Evolutionary conservation across 176 grass and related monocot genomes (phyloP), one percentile per base, ranked within the genome.

Genomic region (Hyparrhenia diplandra): DNA sequence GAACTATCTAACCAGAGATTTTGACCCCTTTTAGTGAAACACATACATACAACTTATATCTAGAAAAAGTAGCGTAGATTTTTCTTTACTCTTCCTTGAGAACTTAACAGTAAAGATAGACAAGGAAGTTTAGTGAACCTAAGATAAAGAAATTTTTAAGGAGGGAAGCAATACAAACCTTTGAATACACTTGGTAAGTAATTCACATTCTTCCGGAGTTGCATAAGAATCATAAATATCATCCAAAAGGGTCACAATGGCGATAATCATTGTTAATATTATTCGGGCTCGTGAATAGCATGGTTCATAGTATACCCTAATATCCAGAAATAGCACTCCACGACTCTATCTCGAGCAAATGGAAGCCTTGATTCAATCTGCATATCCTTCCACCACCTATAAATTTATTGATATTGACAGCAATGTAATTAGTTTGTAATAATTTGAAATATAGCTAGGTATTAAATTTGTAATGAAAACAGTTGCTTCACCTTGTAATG

Each of bases 221-320:
- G 24, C 69, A 72, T 30, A 72, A 49, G 69, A 72, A 72, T 72
- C 69, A 49, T 72, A 72, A 47, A 31, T 72, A 30, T 72, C 69
- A 30, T 72, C 69, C 25, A 72, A 47, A 8, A 72, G 25, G 13
- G 25, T 31, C 25, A 49, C 25, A 2, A 72, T 47, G 7, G 14
- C 0, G 16, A 49, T 30, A 47, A 49, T 10, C 69, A 72, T 72
- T 10, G 69, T 49, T 16, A 49, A 2, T 47, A 72, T 49, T 49
- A 72, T 72, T 30, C 69, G 69, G 25, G 14, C 27, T 72, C 69
- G 14, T 49, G 69, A 72, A 49, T 49, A 30, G 31, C 25, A 47
- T 30, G 69, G 69, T 72, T 72, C 69, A 2, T 11, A 49, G 14
- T 49, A 72, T 30, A 72, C 69, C 69, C 69, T 49, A 72, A 5